phyloP scores from a whole-genome alignment of 2,329 filamentous ascomycete species.

The Penicillium sp. region DNA sequence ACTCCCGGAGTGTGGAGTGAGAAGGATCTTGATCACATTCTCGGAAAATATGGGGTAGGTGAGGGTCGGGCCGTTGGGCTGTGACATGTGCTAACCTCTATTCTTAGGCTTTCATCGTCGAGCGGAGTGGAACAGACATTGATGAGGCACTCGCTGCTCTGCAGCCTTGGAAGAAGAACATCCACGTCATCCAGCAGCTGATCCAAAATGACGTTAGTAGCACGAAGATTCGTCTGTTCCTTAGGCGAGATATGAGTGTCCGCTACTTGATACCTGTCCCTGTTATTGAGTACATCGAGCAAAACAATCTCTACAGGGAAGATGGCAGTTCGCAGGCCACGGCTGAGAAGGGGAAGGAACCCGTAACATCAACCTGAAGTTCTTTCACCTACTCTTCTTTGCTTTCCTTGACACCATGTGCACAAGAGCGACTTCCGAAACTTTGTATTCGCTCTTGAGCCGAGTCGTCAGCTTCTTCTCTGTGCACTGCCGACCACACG shows the following conservation, averaged over 20 bases:
- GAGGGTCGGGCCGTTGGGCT: not conserved
- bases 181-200: constrained; percentile 85
- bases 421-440: not conserved
- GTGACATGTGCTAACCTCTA: constrained; percentile 5
- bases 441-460: not conserved
- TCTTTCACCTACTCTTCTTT: not conserved
- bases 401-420: not conserved
- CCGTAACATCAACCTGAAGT: constrained; percentile 32
- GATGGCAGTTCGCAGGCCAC: constrained; percentile 37
- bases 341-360: constrained; percentile 42
- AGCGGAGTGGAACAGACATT: constrained; percentile 85
- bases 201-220: constrained; percentile 86
- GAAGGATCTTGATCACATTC: constrained; percentile 84
- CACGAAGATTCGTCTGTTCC: constrained; percentile 79
- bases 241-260: constrained; percentile 80
- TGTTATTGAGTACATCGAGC: constrained; percentile 75
- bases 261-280: constrained; percentile 75
- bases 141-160: constrained; percentile 84
- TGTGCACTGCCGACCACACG: too few species aligned
- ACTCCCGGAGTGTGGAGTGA: constrained; percentile 77
- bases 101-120: constrained; percentile 73
- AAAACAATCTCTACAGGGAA: constrained; percentile 69
- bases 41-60: constrained; percentile 73
- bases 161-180: constrained; percentile 81
- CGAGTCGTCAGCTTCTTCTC: not conserved